Conservation (phyloP, 2,329 filamentous ascomycete genomes). For the Lachnellula hyalina region DNA sequence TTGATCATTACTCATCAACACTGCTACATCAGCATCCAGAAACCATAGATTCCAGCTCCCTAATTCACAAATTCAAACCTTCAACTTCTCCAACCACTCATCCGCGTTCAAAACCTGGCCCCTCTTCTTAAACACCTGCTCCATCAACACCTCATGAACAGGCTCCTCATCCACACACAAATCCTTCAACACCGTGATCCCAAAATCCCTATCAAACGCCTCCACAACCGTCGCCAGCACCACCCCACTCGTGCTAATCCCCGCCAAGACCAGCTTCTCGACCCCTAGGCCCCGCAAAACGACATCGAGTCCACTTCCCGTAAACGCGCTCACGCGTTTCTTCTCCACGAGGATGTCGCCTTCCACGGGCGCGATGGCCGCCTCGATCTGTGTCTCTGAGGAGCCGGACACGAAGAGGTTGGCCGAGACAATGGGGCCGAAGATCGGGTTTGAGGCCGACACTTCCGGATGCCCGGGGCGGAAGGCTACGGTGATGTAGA, state of each 20-base stretch:
- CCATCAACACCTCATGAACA: slow-evolving; percentile 32
- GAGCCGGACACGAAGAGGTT: slow-evolving; percentile 25
- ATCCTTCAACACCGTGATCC: slow-evolving; percentile 32
- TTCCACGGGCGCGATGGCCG: slow-evolving; percentile 15
- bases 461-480: slow-evolving; percentile 31
- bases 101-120: slow-evolving; percentile 24
- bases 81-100: slow-evolving; percentile 26
- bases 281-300: slow-evolving; percentile 30
- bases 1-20: no score
- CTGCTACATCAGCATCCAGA: no score
- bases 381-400: slow-evolving; percentile 20
- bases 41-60: no score
- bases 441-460: slow-evolving; percentile 23
- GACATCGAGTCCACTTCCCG: slow-evolving; percentile 33
- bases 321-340: slow-evolving; percentile 34
- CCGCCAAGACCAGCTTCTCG: slow-evolving; percentile 30
- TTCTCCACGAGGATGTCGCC: slow-evolving; percentile 33
- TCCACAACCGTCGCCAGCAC: slow-evolving; percentile 35
- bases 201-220: slow-evolving; percentile 34
- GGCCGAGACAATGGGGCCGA: slow-evolving; percentile 14
- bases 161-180: slow-evolving; percentile 34
- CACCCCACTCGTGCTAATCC: slow-evolving; percentile 33
- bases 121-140: slow-evolving; percentile 32
- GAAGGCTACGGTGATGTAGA: slow-evolving; percentile 33
- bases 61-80: not conserved